These are phyloP conservation scores for Cucumis melo DNA, from an alignment of 306 rosid genomes.

Conservation along the genomic window DNA sequence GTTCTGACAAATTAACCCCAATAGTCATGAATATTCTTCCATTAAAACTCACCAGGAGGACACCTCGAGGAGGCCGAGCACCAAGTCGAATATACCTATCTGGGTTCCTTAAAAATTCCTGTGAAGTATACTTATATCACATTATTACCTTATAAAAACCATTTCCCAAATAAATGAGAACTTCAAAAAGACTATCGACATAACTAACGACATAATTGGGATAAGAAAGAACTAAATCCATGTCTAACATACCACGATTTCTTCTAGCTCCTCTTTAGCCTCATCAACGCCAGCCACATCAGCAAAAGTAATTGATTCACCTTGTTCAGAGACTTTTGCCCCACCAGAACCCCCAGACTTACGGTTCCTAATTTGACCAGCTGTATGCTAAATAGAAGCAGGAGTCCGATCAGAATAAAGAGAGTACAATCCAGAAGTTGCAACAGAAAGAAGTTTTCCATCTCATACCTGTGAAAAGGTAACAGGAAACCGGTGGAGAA, in stretches of 20 bases:
- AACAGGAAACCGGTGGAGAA: slow-evolving; percentile 75
- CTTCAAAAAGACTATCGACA: not conserved
- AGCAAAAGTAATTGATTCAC: slow-evolving; percentile 75
- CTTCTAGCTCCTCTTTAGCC: slow-evolving; percentile 98
- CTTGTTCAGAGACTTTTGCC: slow-evolving; percentile 66
- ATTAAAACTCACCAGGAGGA: slow-evolving; percentile 75
- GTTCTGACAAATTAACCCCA: not conserved
- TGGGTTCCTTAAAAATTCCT: slow-evolving; percentile 99
- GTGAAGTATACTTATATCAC: slow-evolving; percentile 19
- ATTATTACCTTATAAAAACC: slow-evolving; percentile 14
- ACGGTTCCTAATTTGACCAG: slow-evolving; percentile 85
- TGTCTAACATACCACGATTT: slow-evolving; percentile 80
- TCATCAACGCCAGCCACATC: slow-evolving; percentile 98
- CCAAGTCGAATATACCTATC: slow-evolving; percentile 76
- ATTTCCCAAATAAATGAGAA: not conserved
- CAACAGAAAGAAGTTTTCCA: slow-evolving; percentile 5
- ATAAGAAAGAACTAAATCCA: slow-evolving; percentile 7
- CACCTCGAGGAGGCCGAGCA: slow-evolving; percentile 99
- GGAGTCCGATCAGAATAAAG: slow-evolving; percentile 21
- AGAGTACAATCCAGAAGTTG: not conserved
- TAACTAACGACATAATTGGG: not conserved
- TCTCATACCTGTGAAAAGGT: slow-evolving; percentile 69
- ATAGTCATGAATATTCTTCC: slow-evolving; percentile 1
- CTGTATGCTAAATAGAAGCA: slow-evolving; percentile 51
- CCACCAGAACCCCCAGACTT: slow-evolving; percentile 70